Conservation (phyloP, 306 rosid genomes). For the Biancaea sappan region DNA sequence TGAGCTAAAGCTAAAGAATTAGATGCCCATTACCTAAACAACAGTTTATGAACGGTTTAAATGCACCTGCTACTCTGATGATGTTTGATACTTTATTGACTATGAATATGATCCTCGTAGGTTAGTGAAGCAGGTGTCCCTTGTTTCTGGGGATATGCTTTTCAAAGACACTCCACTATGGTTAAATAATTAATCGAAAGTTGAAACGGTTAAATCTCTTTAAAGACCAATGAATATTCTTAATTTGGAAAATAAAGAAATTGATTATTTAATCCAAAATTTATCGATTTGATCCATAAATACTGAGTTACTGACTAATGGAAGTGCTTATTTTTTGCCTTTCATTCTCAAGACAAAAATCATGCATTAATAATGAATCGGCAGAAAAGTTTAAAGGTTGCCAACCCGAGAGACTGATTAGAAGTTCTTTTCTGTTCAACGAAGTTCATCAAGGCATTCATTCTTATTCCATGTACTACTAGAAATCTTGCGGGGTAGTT, state of each 20-base stretch:
- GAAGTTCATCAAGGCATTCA: too few relatives aligned
- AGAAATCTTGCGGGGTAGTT: background rate
- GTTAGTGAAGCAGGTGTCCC: slow-evolving; percentile 6
- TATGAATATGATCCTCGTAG: slow-evolving; percentile 7
- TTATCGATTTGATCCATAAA: too few relatives aligned
- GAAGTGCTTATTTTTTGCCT: too few relatives aligned
- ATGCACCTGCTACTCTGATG: slow-evolving; percentile 13
- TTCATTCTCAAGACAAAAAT: too few relatives aligned
- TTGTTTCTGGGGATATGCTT: background rate
- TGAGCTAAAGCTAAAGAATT: slow-evolving; percentile 39
- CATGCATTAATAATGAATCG: too few relatives aligned
- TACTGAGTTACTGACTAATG: too few relatives aligned
- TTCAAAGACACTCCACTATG: background rate
- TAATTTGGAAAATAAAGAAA: too few relatives aligned
- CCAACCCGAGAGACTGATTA: too few relatives aligned
- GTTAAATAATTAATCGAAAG: background rate
- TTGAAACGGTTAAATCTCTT: background rate
- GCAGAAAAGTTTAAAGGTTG: too few relatives aligned
- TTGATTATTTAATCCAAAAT: too few relatives aligned
- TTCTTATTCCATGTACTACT: background rate
- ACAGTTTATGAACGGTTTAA: slow-evolving; percentile 17
- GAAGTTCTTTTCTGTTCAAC: too few relatives aligned
- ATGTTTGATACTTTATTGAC: slow-evolving; percentile 12
- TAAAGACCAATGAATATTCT: too few relatives aligned
- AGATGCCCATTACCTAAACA: slow-evolving; percentile 33